Evolutionary conservation across 176 grass and related monocot genomes (phyloP).

Genomic region (Musa acuminata): DNA sequence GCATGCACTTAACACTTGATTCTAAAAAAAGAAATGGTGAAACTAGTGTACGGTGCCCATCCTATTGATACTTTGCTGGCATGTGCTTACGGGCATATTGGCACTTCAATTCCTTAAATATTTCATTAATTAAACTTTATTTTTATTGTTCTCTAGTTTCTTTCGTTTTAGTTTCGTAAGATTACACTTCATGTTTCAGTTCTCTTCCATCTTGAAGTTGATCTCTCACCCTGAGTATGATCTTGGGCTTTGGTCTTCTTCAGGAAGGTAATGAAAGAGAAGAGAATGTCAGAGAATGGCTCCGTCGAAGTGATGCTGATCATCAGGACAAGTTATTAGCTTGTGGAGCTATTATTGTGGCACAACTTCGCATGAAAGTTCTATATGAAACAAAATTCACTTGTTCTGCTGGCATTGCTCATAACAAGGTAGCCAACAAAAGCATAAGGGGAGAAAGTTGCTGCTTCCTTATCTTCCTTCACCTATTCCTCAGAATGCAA

Average conservation of each 20-base stretch:
- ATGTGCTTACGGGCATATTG: not conserved
- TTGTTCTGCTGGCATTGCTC: constrained; percentile 87
- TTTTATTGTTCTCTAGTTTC: not conserved
- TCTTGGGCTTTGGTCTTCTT: constrained; percentile 7
- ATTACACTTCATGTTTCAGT: no score
- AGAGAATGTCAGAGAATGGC: constrained; percentile 55
- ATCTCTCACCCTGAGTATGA: not conserved
- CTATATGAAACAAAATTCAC: constrained; percentile 78
- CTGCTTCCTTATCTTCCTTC: not conserved
- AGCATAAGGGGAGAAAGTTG: constrained; percentile 23
- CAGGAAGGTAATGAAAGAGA: constrained; percentile 47
- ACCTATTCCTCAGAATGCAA: not conserved
- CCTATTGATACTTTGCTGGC: not conserved
- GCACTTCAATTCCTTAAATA: no score
- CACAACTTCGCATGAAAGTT: constrained; percentile 60
- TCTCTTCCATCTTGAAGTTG: constrained; percentile 1
- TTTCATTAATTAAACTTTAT: not conserved
- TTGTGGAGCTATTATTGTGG: constrained; percentile 81
- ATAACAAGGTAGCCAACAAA: constrained; percentile 73
- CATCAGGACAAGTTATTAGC: constrained; percentile 71
- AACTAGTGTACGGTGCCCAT: no score
- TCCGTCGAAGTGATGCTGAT: constrained; percentile 46
- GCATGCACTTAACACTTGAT: not conserved
- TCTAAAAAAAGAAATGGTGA: no score
- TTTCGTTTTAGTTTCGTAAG: not conserved